Conservation (phyloP, 352 stramenopile species). For the Phytophthora hibernalis region DNA sequence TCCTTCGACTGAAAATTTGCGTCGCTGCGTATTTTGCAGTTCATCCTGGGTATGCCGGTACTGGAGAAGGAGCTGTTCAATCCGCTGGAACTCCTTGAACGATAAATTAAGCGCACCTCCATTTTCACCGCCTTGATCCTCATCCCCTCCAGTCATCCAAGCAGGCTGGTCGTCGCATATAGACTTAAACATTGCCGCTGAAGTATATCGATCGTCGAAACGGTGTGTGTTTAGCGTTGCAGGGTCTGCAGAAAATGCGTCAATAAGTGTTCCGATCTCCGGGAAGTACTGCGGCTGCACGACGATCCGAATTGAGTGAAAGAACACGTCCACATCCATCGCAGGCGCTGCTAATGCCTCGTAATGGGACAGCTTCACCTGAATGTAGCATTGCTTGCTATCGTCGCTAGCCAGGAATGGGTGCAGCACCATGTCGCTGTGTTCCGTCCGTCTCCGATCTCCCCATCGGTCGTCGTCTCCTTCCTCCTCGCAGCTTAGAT, state of each 20-base stretch:
- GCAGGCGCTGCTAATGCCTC: constrained; percentile 71
- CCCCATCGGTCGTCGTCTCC: constrained; percentile 43
- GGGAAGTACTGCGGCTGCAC: constrained; percentile 84
- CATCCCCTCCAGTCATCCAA: constrained; percentile 57
- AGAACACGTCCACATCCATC: constrained; percentile 84
- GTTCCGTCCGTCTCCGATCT: constrained; percentile 36
- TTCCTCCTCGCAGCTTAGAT: constrained; percentile 66
- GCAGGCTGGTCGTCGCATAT: constrained; percentile 69
- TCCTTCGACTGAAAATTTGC: constrained; percentile 28
- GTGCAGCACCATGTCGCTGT: constrained; percentile 56
- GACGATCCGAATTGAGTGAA: constrained; percentile 83
- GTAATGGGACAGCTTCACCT: constrained; percentile 86
- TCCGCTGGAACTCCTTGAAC: constrained; percentile 84
- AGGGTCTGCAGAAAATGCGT: constrained; percentile 60
- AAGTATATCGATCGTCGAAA: constrained; percentile 39
- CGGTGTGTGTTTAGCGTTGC: constrained; percentile 19
- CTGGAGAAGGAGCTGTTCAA: constrained; percentile 81
- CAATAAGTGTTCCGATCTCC: constrained; percentile 71
- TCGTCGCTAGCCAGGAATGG: constrained; percentile 77
- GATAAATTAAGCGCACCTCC: constrained; percentile 62
- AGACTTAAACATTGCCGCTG: constrained; percentile 73
- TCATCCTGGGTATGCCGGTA: constrained; percentile 85
- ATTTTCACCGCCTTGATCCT: constrained; percentile 41
- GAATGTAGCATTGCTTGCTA: constrained; percentile 76
- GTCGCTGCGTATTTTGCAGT: constrained; percentile 42